These are phyloP conservation scores for Sicyos baderoa DNA, from an alignment of 306 rosid genomes.

Conservation along the genomic window DNA sequence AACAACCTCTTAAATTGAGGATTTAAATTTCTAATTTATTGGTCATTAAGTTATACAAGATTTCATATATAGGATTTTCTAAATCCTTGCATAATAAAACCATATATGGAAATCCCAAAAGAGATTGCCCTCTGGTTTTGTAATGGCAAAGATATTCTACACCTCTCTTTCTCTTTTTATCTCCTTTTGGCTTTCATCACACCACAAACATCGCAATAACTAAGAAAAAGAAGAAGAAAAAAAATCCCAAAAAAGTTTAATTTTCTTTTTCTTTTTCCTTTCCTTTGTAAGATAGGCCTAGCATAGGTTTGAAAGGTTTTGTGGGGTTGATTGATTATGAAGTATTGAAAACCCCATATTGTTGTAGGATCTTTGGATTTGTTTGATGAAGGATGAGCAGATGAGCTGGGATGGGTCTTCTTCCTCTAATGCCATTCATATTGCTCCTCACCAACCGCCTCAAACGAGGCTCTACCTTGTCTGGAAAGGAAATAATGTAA, in stretches of 20 bases:
- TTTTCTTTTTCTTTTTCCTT: not conserved
- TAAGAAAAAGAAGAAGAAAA: not conserved
- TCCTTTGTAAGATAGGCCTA: not conserved
- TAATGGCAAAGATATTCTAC: not conserved
- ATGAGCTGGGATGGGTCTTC: slow-evolving; percentile 23
- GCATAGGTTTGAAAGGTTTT: not conserved
- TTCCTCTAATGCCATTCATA: slow-evolving; percentile 21
- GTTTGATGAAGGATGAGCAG: slow-evolving; percentile 2
- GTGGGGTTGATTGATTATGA: not conserved
- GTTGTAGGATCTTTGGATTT: not conserved
- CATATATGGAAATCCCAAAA: too few relatives aligned
- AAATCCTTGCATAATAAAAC: too few relatives aligned
- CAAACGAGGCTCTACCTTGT: slow-evolving; percentile 22
- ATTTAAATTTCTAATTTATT: too few relatives aligned
- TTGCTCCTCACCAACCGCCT: slow-evolving; percentile 18
- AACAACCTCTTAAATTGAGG: too few relatives aligned
- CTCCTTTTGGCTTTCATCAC: too few relatives aligned
- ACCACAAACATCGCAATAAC: not conserved
- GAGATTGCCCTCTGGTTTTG: not conserved
- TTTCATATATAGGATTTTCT: too few relatives aligned
- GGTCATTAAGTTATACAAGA: too few relatives aligned
- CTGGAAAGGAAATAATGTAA: slow-evolving; percentile 26
- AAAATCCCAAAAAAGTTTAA: not conserved
- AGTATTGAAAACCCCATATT: slow-evolving; percentile 8
- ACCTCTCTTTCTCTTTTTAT: not conserved